These are phyloP conservation scores for Scheffersomyces illinoinensis DNA, from an alignment of 1,139 yeast species.

Conservation along the genomic window DNA sequence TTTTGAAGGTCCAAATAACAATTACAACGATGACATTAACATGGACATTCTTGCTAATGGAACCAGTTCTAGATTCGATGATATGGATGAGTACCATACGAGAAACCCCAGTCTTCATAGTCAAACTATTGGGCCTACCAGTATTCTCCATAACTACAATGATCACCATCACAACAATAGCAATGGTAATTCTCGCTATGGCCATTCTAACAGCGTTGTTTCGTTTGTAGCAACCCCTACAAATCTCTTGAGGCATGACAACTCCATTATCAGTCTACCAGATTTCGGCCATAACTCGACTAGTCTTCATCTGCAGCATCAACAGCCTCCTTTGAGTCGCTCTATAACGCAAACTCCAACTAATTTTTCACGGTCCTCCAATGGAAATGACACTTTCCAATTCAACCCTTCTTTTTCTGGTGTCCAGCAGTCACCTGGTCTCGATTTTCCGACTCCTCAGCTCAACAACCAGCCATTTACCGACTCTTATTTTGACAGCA, in stretches of 20 bases:
- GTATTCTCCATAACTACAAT: conserved; percentile 7
- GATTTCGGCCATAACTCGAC: conserved; percentile 13
- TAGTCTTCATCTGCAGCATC: conserved; percentile 7
- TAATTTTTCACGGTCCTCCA: conserved; percentile 7
- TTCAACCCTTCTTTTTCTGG: conserved; percentile 8
- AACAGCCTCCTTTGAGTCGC: conserved; percentile 12
- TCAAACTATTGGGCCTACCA: conserved; percentile 10
- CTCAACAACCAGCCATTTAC: not conserved
- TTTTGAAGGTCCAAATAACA: conserved; percentile 33
- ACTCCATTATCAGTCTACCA: conserved; percentile 26
- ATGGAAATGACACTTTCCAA: conserved; percentile 7
- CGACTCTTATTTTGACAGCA: not conserved
- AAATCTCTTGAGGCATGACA: conserved; percentile 20
- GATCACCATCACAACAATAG: not conserved
- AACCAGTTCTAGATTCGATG: not conserved
- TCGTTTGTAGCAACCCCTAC: conserved; percentile 14
- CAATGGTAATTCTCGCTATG: conserved; percentile 2
- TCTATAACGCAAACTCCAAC: conserved; percentile 17
- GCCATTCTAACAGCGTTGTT: conserved; percentile 10
- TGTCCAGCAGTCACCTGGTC: not conserved
- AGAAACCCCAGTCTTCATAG: not conserved
- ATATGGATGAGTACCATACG: not conserved
- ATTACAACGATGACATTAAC: conserved; percentile 11
- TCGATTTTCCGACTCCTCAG: not conserved
- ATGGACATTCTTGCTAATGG: not conserved